Percentiles rank a stretch among this genome's conserved stretches.
Conservation (phyloP, 2,329 filamentous ascomycete species). For the Scleromitrula shiraiana region DNA sequence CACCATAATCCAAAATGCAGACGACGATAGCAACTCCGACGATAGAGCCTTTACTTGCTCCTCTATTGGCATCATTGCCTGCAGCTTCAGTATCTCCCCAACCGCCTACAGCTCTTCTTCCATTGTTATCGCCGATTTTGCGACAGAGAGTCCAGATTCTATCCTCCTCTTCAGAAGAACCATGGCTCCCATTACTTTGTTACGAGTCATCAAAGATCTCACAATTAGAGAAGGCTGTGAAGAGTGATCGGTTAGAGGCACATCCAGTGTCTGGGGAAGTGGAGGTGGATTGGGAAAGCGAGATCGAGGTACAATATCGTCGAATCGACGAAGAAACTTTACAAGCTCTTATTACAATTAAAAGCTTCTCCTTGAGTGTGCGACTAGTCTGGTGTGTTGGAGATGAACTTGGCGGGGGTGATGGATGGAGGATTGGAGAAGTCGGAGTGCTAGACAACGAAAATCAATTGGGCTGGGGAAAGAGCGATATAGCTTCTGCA, state of each 20-base stretch:
- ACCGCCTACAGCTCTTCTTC: slow-evolving; percentile 48
- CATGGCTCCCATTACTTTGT: slow-evolving; percentile 67
- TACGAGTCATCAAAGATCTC: slow-evolving; percentile 50
- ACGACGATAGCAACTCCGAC: slow-evolving; percentile 37
- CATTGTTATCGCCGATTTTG: slow-evolving; percentile 56
- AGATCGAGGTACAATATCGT: slow-evolving; percentile 55
- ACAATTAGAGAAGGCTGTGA: slow-evolving; percentile 52
- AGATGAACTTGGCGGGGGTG: slow-evolving; percentile 44
- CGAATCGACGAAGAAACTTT: slow-evolving; percentile 70
- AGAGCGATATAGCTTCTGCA: slow-evolving; percentile 48
- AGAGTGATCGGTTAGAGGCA: slow-evolving; percentile 60
- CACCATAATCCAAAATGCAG: slow-evolving; percentile 1
- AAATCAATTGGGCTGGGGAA: slow-evolving; percentile 42
- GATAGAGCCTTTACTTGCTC: slow-evolving; percentile 41
- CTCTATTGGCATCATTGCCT: slow-evolving; percentile 52
- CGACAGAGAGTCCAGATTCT: slow-evolving; percentile 60
- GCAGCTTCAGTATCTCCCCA: slow-evolving; percentile 49
- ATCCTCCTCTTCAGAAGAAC: slow-evolving; percentile 48
- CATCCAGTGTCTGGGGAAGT: slow-evolving; percentile 75
- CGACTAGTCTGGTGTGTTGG: slow-evolving; percentile 62
- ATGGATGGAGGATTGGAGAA: slow-evolving; percentile 67
- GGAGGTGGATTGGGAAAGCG: slow-evolving; percentile 61
- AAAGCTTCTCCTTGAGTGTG: slow-evolving; percentile 54
- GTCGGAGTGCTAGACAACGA: slow-evolving; percentile 52
- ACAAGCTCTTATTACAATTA: slow-evolving; percentile 56